Evolutionary conservation across 139 green algal genomes (phyloP), one percentile per base, ranked within the genome.

Genomic region (Trebouxia sp.): DNA sequence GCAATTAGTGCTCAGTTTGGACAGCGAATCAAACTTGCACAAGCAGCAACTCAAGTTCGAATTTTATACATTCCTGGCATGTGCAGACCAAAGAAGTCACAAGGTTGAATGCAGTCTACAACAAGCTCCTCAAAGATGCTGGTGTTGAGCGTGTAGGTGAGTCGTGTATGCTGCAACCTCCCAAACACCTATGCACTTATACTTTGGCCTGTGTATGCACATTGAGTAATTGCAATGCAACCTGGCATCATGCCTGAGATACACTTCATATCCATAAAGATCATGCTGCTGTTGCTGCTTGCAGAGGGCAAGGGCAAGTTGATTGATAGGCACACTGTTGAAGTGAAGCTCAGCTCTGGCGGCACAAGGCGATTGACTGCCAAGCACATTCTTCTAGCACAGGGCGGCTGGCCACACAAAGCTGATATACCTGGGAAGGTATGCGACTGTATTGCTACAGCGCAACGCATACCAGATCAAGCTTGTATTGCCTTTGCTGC

Each of bases 101-200:
- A 74, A 88, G 97, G 0, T 89, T 99, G 3, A 98, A 97, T 83
- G 80, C 80, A 22, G 93, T 97, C 1, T 99, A 99, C 85, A 91
- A 90, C 75, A 94, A 91, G 81, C 95, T 95, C 4, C 86, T 98
- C 8, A 84, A 83, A n/a, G 91, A 91, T 51, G 91, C 94, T 30
- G 89, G 88, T 22, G 92, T 94, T 38, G 86, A 91, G 50, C 20
- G 87, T 12, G 80, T 91, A 12, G 83, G 86, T 87, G 50, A 35
- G 75, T 6, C 30, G 39, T 8, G 20, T 15, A 0, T 69, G 17
- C 24, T 38, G 11, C 17, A 69, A 69, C 0, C 24, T 9, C 26
- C 35, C 35, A 26, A 32, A 69, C 24, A 69, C 26, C 22, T 53
- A 53, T 53, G 4, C 20, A 17, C 50, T 58, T 58, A 17, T 2